A percentile compares a stretch with the other conserved stretches of the same genome.
Conservation (phyloP, 176 grass and related monocot genomes). For the Hsuehochloa calcarea region DNA sequence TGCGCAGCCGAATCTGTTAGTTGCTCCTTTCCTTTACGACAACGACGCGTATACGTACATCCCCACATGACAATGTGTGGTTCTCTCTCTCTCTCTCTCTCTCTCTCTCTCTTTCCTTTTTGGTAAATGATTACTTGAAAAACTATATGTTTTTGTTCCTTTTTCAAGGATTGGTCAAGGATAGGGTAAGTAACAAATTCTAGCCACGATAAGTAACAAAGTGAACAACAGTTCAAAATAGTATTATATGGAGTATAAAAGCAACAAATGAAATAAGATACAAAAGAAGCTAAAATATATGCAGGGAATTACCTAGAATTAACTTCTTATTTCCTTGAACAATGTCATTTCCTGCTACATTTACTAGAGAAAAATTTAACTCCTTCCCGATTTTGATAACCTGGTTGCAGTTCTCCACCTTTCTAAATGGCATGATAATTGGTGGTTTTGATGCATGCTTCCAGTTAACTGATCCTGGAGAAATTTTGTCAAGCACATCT, state of each 20-base stretch:
- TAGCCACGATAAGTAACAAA: background rate
- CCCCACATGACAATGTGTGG: no score
- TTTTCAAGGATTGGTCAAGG: background rate
- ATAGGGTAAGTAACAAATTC: background rate
- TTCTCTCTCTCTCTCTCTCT: no score
- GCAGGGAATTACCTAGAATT: slow-evolving; percentile 55
- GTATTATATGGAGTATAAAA: background rate
- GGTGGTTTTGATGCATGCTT: slow-evolving; percentile 92
- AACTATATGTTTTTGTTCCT: background rate
- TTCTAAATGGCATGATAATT: slow-evolving; percentile 97
- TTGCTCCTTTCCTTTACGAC: no score
- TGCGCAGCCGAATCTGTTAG: no score
- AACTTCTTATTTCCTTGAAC: slow-evolving; percentile 99
- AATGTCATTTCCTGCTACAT: slow-evolving; percentile 96
- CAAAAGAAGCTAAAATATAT: background rate
- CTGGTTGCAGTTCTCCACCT: slow-evolving; percentile 95
- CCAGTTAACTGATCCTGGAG: slow-evolving; percentile 83
- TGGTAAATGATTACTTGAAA: background rate
- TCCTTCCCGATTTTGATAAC: slow-evolving; percentile 83
- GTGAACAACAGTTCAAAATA: background rate
- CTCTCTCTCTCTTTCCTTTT: background rate
- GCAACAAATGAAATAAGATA: background rate
- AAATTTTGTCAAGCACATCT: slow-evolving; percentile 95
- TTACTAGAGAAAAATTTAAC: slow-evolving; percentile 85
- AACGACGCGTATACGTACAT: no score